Base-by-base conservation (phyloP, 352 stramenopile genomes). In the Aphanomyces invadans region DNA sequence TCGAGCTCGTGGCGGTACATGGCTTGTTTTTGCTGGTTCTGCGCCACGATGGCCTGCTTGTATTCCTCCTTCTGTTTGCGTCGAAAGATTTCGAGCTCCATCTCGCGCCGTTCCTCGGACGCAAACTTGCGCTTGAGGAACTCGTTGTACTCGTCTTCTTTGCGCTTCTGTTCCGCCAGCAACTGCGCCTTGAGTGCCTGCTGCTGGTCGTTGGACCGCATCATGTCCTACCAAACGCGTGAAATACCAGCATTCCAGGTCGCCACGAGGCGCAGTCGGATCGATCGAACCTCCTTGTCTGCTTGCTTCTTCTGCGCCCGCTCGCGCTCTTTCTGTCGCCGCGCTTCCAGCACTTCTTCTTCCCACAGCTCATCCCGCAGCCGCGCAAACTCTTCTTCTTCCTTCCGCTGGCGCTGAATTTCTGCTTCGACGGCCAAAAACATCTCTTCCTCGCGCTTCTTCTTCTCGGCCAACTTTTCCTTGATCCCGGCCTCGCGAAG, bases 301-400 rank as follows among this genome's bases (percentile, higher is more conserved):
- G 51, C 68, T 1, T 84, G 65, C 61, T 90, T 84, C 39, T 86
- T 76, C 53, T 86, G 75, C 71, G 95, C 87, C 62, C 92, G 78
- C 28, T 80, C 77, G 26, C 66, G 67, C 36, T 88, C 89, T 73
- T 87, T 87, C 62, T 87, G 76, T 0, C 46, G 54, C 25, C 62
- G 52, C 45, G 54, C 29, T 66, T 82, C 70, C 31, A 86, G 75
- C 39, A 95, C 70, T 64, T 97, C 90, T 68, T 97, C 88, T 62
- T 95, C 88, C 89, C 89, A 97, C n/a, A 97, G 74, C 62, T 96
- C 80, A 71, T 95, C 86, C 31, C 89, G 87, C 25, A 97, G 74
- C 21, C 68, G 74, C 66, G 93, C 80, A 73, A 95, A 89, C 69
- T 97, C 89, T 65, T 96, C 76, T n/a, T 95, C 89, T 29, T 88